Conservation (phyloP, 305 asterid species). For the Solanum hybrid region DNA sequence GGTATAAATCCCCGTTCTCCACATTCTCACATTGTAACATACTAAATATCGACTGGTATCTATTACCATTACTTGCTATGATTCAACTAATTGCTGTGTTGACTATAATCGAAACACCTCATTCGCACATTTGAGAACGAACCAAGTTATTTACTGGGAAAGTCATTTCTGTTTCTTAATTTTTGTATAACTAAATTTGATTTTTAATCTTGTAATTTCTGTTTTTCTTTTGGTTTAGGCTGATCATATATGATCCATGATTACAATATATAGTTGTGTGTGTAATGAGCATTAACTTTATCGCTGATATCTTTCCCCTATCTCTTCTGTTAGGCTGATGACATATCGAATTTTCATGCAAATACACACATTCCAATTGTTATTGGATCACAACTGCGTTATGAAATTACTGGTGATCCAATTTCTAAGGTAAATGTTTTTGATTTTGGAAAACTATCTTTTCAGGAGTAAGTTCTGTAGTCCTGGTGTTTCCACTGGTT, state of each 20-base stretch:
- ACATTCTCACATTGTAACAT: background rate
- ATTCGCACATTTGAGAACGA: background rate
- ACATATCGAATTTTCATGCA: slow-evolving; percentile 60
- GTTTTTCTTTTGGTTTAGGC: background rate
- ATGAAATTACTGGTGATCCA: slow-evolving; percentile 80
- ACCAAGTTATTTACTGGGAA: background rate
- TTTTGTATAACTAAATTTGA: background rate
- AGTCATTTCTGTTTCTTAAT: background rate
- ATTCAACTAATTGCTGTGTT: background rate
- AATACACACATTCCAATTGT: slow-evolving; percentile 91
- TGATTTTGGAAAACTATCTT: background rate
- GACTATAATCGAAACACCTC: background rate
- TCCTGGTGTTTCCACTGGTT: background rate
- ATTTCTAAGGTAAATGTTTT: slow-evolving; percentile 46
- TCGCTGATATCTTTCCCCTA: background rate
- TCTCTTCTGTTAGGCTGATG: slow-evolving; percentile 51
- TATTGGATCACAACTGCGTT: slow-evolving; percentile 87
- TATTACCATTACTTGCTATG: background rate
- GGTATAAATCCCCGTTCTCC: slow-evolving; percentile 29
- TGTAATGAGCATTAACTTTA: background rate
- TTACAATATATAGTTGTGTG: background rate
- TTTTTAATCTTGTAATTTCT: background rate
- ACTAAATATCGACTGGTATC: background rate
- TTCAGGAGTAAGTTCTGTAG: background rate
- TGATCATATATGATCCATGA: background rate